Evolutionary conservation across 116 monocot species (phyloP).

Genomic region (Phalaenopsis hybrid): DNA sequence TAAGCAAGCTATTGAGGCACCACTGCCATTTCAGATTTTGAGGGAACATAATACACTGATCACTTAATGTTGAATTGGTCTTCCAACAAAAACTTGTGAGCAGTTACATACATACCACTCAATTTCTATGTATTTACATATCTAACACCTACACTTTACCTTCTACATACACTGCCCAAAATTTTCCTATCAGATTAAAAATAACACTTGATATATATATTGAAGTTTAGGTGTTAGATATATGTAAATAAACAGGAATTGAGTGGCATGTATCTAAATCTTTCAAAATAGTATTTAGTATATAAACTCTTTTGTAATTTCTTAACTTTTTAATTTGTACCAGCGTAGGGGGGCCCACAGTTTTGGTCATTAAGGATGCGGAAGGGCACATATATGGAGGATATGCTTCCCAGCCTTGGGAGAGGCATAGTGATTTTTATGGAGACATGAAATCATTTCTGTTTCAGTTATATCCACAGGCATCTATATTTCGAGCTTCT

Average conservation of each 20-base stretch:
- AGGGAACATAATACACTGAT: neutral
- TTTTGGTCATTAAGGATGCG: constrained; percentile 71
- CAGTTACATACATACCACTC: too few species aligned
- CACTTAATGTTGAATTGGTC: neutral
- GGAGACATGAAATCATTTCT: constrained; percentile 93
- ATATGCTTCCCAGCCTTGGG: constrained; percentile 93
- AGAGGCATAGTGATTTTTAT: constrained; percentile 84
- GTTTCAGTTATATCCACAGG: constrained; percentile 74
- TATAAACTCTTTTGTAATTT: neutral
- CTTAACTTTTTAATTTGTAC: constrained; percentile 24
- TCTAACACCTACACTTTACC: too few species aligned
- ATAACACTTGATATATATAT: too few species aligned
- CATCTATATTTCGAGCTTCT: constrained; percentile 75
- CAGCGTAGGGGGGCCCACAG: constrained; percentile 55
- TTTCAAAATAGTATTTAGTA: too few species aligned
- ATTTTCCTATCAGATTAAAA: too few species aligned
- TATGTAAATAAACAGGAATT: too few species aligned
- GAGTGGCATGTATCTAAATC: too few species aligned
- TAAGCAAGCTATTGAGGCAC: too few species aligned
- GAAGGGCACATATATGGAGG: constrained; percentile 85
- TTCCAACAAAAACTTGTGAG: too few species aligned
- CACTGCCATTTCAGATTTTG: neutral
- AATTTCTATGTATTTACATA: too few species aligned
- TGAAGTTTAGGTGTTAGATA: too few species aligned
- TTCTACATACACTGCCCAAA: too few species aligned